Conservation (phyloP, 2,329 filamentous ascomycete genomes). For the Metarhizium humberi region DNA sequence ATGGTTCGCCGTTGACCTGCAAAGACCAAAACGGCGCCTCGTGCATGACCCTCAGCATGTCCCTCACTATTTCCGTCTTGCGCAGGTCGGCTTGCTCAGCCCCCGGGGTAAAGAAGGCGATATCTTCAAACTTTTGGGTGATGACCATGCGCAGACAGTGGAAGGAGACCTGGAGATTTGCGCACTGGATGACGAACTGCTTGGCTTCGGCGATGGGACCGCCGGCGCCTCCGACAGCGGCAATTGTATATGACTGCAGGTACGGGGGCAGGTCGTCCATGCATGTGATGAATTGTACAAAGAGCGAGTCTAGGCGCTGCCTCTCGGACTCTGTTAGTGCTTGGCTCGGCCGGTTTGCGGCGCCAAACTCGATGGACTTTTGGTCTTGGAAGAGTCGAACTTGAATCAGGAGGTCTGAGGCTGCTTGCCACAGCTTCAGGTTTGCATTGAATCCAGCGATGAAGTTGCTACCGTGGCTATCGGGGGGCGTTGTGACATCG, state of each 20-base stretch:
- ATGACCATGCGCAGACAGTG: conserved; percentile 34
- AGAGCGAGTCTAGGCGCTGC: conserved; percentile 24
- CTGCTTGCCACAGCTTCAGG: conserved; percentile 29
- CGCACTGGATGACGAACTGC: conserved; percentile 28
- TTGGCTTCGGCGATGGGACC: conserved; percentile 15
- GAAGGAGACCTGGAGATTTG: conserved; percentile 29
- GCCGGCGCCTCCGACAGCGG: conserved; percentile 6
- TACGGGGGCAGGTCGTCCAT: conserved; percentile 28
- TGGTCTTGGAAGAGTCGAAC: conserved; percentile 22
- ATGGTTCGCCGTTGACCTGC: conserved; percentile 29
- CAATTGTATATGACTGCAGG: conserved; percentile 20
- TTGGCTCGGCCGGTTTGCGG: neutral
- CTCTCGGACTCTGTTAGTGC: conserved; percentile 16
- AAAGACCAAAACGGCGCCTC: conserved; percentile 32
- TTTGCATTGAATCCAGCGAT: conserved; percentile 33
- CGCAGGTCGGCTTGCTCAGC: conserved; percentile 22
- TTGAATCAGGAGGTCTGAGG: conserved; percentile 28
- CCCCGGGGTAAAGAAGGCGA: conserved; percentile 19
- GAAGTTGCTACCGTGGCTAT: conserved; percentile 15
- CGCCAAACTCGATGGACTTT: conserved; percentile 7
- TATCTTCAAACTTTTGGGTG: conserved; percentile 24
- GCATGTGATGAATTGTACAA: conserved; percentile 30
- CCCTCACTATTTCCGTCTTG: conserved; percentile 33
- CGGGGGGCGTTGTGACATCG: conserved; percentile 6
- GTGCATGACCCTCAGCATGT: conserved; percentile 30